Evolutionary conservation across 2,329 filamentous ascomycete genomes (phyloP), one percentile per base, ranked within the genome.

Genomic region (Hymenoscyphus occultus): DNA sequence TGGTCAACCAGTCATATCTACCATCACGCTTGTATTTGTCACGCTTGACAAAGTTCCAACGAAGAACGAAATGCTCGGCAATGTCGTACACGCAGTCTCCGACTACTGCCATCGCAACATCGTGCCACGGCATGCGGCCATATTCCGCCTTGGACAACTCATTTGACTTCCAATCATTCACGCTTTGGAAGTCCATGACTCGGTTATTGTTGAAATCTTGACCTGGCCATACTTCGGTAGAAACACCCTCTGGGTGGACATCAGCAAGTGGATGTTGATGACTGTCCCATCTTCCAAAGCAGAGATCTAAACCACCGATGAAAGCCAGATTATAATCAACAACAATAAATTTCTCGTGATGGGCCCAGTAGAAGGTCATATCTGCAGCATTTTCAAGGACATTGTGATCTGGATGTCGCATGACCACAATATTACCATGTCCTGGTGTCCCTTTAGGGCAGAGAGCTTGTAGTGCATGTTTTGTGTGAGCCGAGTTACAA

Each of bases 191-290:
- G 74, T 99, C 95, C 89, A 96, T 91, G 71, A 98, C 89, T 45
- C 94, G 87, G 76, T 97, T 97, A 78, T 98, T 98, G 78, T 98
- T 98, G 81, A 96, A 98, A 73, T 99, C 95, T 75, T 99, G 95
- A 0, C 95, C 95, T 0, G 95, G 93, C 83, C 92, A 99, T 22
- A 97, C 83, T 76, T 97, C 93, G 63, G 93, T 86, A 14, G 85
- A 82, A 19, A 97, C 85, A 22, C 91, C 91, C 56, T 89, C 88
- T 0, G 94, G 94, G 75, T 98, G 93, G 0, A 93, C 88, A 76
- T 98, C 95, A 0, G 94, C 85, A 14, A 97, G 83, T 1, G 89
- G 84, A 78, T 98, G 95, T 73, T 96, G 91, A 68, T 90, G 86
- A 63, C 85, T 85, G 74, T 99, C 95, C 93, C 93, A 98, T 62